These are phyloP conservation scores for Penicillium psychrofluorescens DNA, from an alignment of 495 filamentous ascomycete species.

Conservation along the genomic window DNA sequence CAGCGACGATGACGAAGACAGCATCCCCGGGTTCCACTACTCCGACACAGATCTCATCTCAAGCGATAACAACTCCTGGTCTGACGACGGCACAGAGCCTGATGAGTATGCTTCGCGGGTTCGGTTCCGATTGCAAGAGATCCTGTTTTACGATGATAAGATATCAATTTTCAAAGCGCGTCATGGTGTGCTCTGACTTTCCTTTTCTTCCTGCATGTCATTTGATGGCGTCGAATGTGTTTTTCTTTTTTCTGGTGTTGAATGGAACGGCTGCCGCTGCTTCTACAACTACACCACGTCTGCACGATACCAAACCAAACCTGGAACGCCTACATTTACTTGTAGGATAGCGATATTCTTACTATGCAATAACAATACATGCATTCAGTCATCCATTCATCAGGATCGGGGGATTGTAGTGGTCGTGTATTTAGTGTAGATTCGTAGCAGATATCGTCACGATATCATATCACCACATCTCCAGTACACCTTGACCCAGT, in stretches of 20 bases:
- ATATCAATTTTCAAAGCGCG: slow-evolving; percentile 77
- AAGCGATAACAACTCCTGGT: too few relatives aligned
- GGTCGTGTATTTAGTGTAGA: too few relatives aligned
- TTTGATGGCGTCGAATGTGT: not conserved
- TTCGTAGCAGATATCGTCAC: not conserved
- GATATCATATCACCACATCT: slow-evolving; percentile 1
- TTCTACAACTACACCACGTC: too few relatives aligned
- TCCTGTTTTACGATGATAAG: slow-evolving; percentile 85
- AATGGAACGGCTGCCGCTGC: too few relatives aligned
- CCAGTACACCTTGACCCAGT: not conserved
- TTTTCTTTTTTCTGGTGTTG: not conserved
- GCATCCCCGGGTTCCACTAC: slow-evolving; percentile 13
- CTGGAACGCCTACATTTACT: too few relatives aligned
- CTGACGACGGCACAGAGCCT: slow-evolving; percentile 37
- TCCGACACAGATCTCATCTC: slow-evolving; percentile 15
- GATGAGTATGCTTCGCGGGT: slow-evolving; percentile 40
- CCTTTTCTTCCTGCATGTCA: not conserved
- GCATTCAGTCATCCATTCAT: too few relatives aligned
- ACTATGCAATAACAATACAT: too few relatives aligned
- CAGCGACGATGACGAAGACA: slow-evolving; percentile 31
- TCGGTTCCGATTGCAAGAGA: slow-evolving; percentile 67
- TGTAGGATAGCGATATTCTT: too few relatives aligned
- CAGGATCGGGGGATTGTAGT: too few relatives aligned
- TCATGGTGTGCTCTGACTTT: slow-evolving; percentile 56
- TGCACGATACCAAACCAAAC: too few relatives aligned